Conservation (phyloP, 305 asterid genomes). For the Solanum hybrid region DNA sequence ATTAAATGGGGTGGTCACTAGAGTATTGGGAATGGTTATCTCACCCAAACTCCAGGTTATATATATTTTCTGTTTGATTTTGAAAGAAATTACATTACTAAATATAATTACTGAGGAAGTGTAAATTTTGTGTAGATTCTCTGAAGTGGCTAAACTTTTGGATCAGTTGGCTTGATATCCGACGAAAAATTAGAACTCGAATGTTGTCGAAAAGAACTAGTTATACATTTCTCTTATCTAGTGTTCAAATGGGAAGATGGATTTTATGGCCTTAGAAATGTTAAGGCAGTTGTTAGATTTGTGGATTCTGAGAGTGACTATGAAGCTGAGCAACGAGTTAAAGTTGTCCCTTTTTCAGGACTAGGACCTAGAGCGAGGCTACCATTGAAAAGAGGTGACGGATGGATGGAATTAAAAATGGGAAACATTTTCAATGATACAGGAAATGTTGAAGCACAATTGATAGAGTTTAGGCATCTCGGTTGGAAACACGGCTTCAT, state of each 20-base stretch:
- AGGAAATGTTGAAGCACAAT: constrained; percentile 33
- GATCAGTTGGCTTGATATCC: no score
- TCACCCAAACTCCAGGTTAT: no score
- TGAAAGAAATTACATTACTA: no score
- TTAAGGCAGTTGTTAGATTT: constrained; percentile 21
- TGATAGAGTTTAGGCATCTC: constrained; percentile 26
- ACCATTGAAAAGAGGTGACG: constrained; percentile 16
- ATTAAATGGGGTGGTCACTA: no score
- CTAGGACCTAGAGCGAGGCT: not conserved
- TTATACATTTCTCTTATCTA: no score
- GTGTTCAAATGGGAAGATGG: constrained; percentile 18
- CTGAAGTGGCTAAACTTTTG: constrained; percentile 15
- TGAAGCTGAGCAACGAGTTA: not conserved
- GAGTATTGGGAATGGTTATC: no score
- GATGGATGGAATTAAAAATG: constrained; percentile 22
- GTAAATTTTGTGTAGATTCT: no score
- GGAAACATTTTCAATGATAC: constrained; percentile 23
- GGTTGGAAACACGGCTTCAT: not conserved
- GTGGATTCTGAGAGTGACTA: constrained; percentile 5
- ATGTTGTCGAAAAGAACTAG: no score
- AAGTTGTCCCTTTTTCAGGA: not conserved
- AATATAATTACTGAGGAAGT: no score
- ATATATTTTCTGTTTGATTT: no score
- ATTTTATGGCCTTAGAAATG: constrained; percentile 19
- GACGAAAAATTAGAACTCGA: no score